phyloP scores from a whole-genome alignment of 768 basidiomycete species.

The Lyophyllum semitale region DNA sequence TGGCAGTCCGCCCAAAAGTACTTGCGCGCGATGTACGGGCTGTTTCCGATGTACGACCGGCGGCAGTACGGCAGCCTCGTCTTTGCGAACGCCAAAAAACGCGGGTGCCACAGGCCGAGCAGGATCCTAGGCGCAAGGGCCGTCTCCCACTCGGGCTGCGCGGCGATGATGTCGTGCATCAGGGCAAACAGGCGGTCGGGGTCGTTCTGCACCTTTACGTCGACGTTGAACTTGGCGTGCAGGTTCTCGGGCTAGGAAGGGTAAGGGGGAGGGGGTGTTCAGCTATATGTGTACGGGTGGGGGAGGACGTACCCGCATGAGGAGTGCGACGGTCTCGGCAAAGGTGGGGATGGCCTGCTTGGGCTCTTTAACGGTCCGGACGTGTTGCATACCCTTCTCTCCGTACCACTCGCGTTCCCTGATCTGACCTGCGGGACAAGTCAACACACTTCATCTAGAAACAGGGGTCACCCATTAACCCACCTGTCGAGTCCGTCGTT shows the following conservation, averaged over 20 bases:
- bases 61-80: constrained; percentile 78
- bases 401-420: constrained; percentile 75
- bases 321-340: constrained; percentile 71
- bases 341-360: constrained; percentile 91
- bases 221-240: constrained; percentile 82
- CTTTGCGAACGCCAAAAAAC: constrained; percentile 80
- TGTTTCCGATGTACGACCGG: constrained; percentile 82
- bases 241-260: constrained; percentile 64
- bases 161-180: constrained; percentile 69
- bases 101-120: constrained; percentile 89
- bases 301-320: constrained; percentile 65
- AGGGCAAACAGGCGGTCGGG: constrained; percentile 81
- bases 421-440: constrained; percentile 54
- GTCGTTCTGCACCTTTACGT: constrained; percentile 93
- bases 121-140: constrained; percentile 78
- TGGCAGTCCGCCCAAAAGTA: constrained; percentile 91
- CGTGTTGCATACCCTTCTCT: constrained; percentile 69
- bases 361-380: constrained; percentile 78
- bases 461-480: background rate
- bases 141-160: constrained; percentile 72
- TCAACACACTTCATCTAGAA: background rate
- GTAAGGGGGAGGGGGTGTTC: background rate
- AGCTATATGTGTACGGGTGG: background rate
- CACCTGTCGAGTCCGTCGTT: constrained; percentile 81
- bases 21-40: constrained; percentile 68